Conservation (phyloP, 768 basidiomycete species). For the Leccinum imitatum region DNA sequence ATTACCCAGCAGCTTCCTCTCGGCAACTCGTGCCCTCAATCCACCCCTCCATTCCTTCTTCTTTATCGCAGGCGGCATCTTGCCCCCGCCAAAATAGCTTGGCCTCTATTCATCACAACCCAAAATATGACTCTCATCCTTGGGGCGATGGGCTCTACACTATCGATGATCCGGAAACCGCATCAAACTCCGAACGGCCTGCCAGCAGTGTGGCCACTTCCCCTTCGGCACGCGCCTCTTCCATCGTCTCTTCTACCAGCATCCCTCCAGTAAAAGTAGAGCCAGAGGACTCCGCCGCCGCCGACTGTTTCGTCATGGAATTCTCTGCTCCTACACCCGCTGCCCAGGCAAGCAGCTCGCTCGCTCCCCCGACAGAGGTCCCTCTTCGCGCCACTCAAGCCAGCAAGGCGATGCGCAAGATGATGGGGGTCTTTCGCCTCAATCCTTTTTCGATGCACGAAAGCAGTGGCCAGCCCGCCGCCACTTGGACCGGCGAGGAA, state of each 20-base stretch:
- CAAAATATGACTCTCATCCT: slow-evolving; percentile 26
- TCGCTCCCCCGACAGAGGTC: slow-evolving; percentile 61
- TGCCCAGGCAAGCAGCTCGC: slow-evolving; percentile 37
- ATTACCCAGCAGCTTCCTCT: slow-evolving; percentile 21
- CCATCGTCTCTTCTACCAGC: slow-evolving; percentile 31
- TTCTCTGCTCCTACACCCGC: slow-evolving; percentile 30
- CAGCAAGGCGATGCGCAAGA: slow-evolving; percentile 61
- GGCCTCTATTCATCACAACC: slow-evolving; percentile 12
- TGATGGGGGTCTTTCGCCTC: slow-evolving; percentile 79
- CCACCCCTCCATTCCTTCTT: slow-evolving; percentile 17
- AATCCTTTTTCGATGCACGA: slow-evolving; percentile 74
- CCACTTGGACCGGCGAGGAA: slow-evolving; percentile 49
- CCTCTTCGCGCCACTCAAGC: slow-evolving; percentile 78
- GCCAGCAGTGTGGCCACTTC: slow-evolving; percentile 35
- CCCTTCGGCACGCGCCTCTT: slow-evolving; percentile 37
- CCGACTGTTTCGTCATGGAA: slow-evolving; percentile 38
- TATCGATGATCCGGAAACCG: slow-evolving; percentile 33
- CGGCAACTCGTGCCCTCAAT: slow-evolving; percentile 19
- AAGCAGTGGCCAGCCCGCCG: slow-evolving; percentile 40
- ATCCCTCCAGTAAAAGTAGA: slow-evolving; percentile 32
- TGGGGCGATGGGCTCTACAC: slow-evolving; percentile 36
- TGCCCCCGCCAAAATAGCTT: slow-evolving; percentile 21
- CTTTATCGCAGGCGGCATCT: slow-evolving; percentile 16
- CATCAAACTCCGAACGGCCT: slow-evolving; percentile 36
- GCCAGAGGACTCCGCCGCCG: slow-evolving; percentile 25